phyloP scores from a whole-genome alignment of 2,329 filamentous ascomycete genomes.

The Septoria linicola region DNA sequence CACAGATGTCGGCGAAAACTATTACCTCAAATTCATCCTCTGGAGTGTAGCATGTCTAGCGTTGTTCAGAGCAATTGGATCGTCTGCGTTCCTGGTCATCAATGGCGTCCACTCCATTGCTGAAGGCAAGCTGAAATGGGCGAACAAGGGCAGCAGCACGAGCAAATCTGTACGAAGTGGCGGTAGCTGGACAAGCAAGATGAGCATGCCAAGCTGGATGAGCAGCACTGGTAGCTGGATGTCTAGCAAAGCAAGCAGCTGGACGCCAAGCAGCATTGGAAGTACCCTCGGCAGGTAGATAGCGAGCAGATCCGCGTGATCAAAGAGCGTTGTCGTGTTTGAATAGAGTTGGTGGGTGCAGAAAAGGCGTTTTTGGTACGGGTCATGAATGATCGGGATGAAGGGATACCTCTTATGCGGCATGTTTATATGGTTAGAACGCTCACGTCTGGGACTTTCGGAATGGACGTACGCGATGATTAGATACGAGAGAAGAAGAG shows the following conservation, averaged over 20 bases:
- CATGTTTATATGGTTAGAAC: conserved; percentile 3
- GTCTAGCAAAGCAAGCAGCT: conserved; percentile 38
- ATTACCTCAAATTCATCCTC: conserved; percentile 88
- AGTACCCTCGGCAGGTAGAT: conserved; percentile 25
- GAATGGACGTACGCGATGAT: neutral
- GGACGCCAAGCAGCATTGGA: conserved; percentile 36
- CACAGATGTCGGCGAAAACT: conserved; percentile 72
- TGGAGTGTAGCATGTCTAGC: conserved; percentile 88
- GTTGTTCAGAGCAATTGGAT: conserved; percentile 82
- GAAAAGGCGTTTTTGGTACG: neutral
- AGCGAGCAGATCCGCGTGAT: too few species aligned
- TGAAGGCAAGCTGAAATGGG: conserved; percentile 73
- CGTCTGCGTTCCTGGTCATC: conserved; percentile 76
- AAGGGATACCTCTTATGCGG: neutral
- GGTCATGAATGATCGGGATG: too few species aligned
- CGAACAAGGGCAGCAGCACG: conserved; percentile 25
- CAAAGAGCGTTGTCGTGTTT: too few species aligned
- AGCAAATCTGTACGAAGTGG: conserved; percentile 24
- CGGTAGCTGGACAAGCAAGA: conserved; percentile 40
- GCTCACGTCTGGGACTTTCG: neutral
- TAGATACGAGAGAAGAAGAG: neutral
- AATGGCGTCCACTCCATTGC: conserved; percentile 81
- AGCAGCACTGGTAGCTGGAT: conserved; percentile 40
- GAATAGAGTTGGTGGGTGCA: neutral
- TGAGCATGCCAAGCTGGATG: conserved; percentile 40